Evolutionary conservation across 352 stramenopile species (phyloP), one percentile per base, ranked within the genome.

Genomic region (Phytophthora palmivora): DNA sequence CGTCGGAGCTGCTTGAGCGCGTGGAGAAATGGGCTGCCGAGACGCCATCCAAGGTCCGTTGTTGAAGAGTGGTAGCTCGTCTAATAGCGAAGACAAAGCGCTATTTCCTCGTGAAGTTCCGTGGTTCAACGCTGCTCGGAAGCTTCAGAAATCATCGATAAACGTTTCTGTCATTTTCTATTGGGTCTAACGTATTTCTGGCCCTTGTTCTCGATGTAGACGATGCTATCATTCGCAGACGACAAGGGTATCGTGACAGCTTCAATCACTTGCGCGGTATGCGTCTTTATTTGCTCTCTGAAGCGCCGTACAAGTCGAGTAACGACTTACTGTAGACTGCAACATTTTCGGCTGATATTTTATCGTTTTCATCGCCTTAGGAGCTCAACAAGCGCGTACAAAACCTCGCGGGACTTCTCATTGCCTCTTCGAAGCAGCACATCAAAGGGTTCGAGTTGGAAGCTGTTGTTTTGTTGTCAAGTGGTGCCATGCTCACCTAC

Each of bases 11-110:
- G 54, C 78, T 93, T 0, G 73, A 88, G 65, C 81, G 82, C 46
- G 52, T 93, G 19, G 81, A 87, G 72, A 82, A 81, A 79, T 93
- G 84, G 84, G 78, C 82, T 15, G 70, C 74, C n/a, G 82, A 93
- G 72, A 84, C 79, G 16, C 82, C 84, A 22, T 68, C 73, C 18
- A 84, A 83, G 74, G 84, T 89, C 21, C 14, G 38, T 52, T 30
- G 11, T 1, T 2, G 12, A 5, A 19, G 16, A 11, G 6, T 24
- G 15, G 33, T 59, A 41, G 21, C 14, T 42, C 16, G 1, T 56
- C 51, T 51, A 67, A 10, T 47, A 60, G 30, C 9, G 3, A 21
- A 42, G 18, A 56, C 16, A 30, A 21, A 12, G 26, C 4, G 2
- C 3, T 33, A 26, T 46, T 38, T 59, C 10, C 55, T n/a, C 28